Percentiles rank a stretch among this genome's conserved stretches.
phyloP scores from a whole-genome alignment of 2,329 filamentous ascomycete genomes.

The Fusarium sp. region DNA sequence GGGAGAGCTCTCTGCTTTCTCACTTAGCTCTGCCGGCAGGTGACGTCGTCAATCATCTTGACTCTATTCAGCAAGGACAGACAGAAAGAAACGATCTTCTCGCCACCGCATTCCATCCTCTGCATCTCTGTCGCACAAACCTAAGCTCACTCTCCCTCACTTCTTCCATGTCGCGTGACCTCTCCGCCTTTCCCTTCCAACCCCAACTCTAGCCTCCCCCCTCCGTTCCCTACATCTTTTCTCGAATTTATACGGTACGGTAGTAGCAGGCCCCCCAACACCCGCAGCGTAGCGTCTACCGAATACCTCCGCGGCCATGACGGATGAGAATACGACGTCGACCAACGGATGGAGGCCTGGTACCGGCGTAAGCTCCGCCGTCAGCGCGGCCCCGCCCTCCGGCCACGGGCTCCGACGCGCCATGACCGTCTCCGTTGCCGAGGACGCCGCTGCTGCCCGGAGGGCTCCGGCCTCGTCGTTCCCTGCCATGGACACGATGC shows the following conservation, averaged over 20 bases:
- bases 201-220: background rate
- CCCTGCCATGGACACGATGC: slow-evolving; percentile 43
- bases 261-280: slow-evolving; percentile 3
- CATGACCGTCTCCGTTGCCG: slow-evolving; percentile 52
- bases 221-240: background rate
- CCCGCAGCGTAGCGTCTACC: slow-evolving; percentile 8
- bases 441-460: slow-evolving; percentile 25
- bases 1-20: background rate
- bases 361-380: slow-evolving; percentile 34
- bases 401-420: slow-evolving; percentile 57
- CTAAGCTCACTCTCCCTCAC: slow-evolving; percentile 3
- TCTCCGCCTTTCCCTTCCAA: slow-evolving; percentile 14
- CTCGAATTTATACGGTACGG: background rate
- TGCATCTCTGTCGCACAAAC: slow-evolving; percentile 25
- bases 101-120: slow-evolving; percentile 35
- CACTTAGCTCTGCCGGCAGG: slow-evolving; percentile 5
- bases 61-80: background rate
- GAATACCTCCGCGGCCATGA: slow-evolving; percentile 17
- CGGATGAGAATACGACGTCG: slow-evolving; percentile 34
- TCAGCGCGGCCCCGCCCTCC: slow-evolving; percentile 40
- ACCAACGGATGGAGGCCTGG: slow-evolving; percentile 40
- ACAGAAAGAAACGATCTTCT: slow-evolving; percentile 11
- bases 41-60: slow-evolving; percentile 31
- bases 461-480: slow-evolving; percentile 26
- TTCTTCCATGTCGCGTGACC: slow-evolving; percentile 34